These are phyloP conservation scores for Corniculantispora saksenae DNA, from an alignment of 2,329 filamentous ascomycete species.

Conservation along the genomic window DNA sequence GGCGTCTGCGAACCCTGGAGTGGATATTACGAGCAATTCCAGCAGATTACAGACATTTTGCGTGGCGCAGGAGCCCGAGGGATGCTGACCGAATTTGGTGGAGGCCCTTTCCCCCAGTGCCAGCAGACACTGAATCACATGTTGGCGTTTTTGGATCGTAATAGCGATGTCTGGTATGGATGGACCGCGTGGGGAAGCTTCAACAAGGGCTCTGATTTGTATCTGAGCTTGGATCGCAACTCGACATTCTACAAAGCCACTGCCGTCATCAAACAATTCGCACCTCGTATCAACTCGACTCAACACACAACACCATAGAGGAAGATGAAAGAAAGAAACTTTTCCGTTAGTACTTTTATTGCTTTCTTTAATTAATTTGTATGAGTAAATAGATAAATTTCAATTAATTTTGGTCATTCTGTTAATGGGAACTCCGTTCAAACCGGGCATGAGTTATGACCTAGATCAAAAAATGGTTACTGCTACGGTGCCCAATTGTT, in stretches of 20 bases:
- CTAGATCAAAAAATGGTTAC: too few relatives aligned
- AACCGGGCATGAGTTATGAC: too few relatives aligned
- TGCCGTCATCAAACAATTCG: neutral
- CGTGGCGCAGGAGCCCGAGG: neutral
- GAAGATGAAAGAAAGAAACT: too few relatives aligned
- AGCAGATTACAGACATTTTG: neutral
- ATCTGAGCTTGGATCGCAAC: neutral
- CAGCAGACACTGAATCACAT: neutral
- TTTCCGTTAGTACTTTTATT: too few relatives aligned
- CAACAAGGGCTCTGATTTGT: neutral
- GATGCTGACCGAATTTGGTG: neutral
- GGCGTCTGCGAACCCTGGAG: conserved; percentile 1
- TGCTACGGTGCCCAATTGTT: too few relatives aligned
- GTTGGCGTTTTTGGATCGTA: neutral
- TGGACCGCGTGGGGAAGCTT: conserved; percentile 7
- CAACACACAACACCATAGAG: too few relatives aligned
- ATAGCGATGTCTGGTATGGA: neutral
- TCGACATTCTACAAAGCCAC: neutral
- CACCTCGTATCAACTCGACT: too few relatives aligned
- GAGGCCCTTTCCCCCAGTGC: neutral
- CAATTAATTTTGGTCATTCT: too few relatives aligned
- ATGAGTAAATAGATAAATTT: too few relatives aligned
- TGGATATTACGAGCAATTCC: neutral
- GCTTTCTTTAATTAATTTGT: too few relatives aligned
- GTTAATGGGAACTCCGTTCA: too few relatives aligned